These are phyloP conservation scores for Melampsora americana DNA, from an alignment of 1,284 basidiomycete species.

Conservation along the genomic window DNA sequence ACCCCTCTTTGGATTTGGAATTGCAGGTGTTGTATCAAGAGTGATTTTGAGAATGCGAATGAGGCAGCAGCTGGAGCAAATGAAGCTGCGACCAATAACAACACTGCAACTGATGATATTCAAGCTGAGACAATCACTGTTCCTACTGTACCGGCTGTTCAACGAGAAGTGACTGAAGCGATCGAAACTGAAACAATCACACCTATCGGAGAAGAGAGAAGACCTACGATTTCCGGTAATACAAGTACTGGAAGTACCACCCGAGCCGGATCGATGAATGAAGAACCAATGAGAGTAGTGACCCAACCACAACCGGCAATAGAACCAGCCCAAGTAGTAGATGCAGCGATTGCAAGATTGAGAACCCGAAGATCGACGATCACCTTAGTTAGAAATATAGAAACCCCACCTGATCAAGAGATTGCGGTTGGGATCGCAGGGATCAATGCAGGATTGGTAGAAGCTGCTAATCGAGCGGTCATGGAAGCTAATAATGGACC, in stretches of 20 bases:
- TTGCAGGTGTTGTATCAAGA: background rate
- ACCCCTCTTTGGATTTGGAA: background rate
- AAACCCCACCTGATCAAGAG: constrained; percentile 37
- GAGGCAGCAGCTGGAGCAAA: constrained; percentile 2
- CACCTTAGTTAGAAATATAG: constrained; percentile 7
- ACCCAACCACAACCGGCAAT: background rate
- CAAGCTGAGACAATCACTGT: constrained; percentile 21
- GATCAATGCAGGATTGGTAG: constrained; percentile 1
- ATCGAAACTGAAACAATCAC: background rate
- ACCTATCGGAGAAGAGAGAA: background rate
- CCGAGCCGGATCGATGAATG: background rate
- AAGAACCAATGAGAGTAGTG: background rate
- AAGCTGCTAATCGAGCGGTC: background rate
- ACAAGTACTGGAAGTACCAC: background rate
- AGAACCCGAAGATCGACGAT: background rate
- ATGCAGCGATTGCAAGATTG: constrained; percentile 38
- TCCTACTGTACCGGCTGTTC: background rate
- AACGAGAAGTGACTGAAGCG: background rate
- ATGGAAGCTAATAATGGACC: constrained; percentile 1
- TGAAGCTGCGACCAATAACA: background rate
- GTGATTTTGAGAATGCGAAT: constrained; percentile 25
- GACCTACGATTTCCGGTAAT: too few relatives aligned
- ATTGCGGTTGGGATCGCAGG: background rate
- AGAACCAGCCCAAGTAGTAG: constrained; percentile 5
- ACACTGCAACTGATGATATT: too few relatives aligned